phyloP scores from a whole-genome alignment of 768 basidiomycete genomes.

The Suillus clintonianus region DNA sequence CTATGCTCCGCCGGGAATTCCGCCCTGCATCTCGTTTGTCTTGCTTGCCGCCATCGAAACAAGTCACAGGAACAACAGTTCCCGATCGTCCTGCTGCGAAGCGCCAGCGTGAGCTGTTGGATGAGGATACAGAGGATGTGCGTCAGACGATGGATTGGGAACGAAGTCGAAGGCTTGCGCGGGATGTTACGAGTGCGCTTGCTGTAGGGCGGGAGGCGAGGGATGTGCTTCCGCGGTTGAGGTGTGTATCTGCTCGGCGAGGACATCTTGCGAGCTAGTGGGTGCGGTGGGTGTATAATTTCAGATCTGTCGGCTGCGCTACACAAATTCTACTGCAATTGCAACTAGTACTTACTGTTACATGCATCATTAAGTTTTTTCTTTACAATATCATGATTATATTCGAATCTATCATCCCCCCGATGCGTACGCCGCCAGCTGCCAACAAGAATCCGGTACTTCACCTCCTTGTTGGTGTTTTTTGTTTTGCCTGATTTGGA shows the following conservation, averaged over 20 bases:
- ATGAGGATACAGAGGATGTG: neutral
- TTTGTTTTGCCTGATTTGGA: too few relatives aligned
- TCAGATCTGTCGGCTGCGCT: neutral
- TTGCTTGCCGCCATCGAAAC: neutral
- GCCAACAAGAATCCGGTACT: too few relatives aligned
- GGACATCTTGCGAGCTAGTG: neutral
- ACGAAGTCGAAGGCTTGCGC: conserved; percentile 23
- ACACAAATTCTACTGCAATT: neutral
- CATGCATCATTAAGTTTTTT: too few relatives aligned
- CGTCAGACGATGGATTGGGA: conserved; percentile 26
- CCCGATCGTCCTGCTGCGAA: neutral
- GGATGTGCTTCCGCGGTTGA: conserved; percentile 29
- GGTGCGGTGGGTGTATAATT: neutral
- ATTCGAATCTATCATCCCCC: too few relatives aligned
- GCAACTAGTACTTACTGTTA: neutral
- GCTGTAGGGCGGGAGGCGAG: conserved; percentile 16
- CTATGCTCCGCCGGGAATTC: neutral
- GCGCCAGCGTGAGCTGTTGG: neutral
- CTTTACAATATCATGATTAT: too few relatives aligned
- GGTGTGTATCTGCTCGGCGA: conserved; percentile 8
- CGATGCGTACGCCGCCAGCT: too few relatives aligned
- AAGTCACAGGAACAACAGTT: neutral
- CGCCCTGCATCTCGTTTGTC: neutral
- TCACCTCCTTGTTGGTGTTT: too few relatives aligned
- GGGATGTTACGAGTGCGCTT: conserved; percentile 22